Evolutionary conservation across 768 basidiomycete genomes (phyloP).

Genomic region (Rhizopogon sp.): DNA sequence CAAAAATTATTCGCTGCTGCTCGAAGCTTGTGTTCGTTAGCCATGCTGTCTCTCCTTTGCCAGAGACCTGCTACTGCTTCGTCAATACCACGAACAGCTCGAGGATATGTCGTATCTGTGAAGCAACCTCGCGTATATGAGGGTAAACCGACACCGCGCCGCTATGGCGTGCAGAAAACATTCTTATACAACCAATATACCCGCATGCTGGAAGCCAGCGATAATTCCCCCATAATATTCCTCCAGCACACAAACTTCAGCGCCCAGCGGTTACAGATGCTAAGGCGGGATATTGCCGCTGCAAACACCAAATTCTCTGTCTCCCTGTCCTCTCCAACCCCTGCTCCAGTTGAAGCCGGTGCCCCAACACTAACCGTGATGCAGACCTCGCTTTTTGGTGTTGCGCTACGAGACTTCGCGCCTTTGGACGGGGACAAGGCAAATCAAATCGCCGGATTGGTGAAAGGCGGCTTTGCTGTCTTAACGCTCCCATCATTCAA

Average conservation of each 20-base stretch:
- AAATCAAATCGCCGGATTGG: conserved; percentile 48
- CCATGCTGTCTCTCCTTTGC: conserved; percentile 8
- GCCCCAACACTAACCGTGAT: conserved; percentile 62
- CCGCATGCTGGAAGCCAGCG: conserved; percentile 57
- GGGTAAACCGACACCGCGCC: conserved; percentile 54
- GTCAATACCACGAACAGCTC: conserved; percentile 19
- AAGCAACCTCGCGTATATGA: conserved; percentile 45
- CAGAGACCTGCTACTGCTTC: conserved; percentile 3
- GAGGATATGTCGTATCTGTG: conserved; percentile 56
- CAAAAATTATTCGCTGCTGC: background rate
- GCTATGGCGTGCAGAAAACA: conserved; percentile 75
- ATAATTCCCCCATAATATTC: conserved; percentile 63
- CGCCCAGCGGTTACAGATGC: conserved; percentile 57
- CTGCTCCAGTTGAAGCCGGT: conserved; percentile 26
- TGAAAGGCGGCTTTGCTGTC: conserved; percentile 59
- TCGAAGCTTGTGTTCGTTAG: background rate
- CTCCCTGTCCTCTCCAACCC: conserved; percentile 25
- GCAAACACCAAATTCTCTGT: conserved; percentile 42
- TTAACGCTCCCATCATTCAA: conserved; percentile 62
- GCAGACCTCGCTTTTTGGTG: conserved; percentile 76
- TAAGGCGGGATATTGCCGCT: conserved; percentile 62
- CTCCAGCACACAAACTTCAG: conserved; percentile 76
- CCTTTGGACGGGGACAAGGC: conserved; percentile 45
- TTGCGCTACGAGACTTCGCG: conserved; percentile 59
- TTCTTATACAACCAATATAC: conserved; percentile 79